Conservation (phyloP, 2,329 filamentous ascomycete species). For the Fusarium avenaceum region DNA sequence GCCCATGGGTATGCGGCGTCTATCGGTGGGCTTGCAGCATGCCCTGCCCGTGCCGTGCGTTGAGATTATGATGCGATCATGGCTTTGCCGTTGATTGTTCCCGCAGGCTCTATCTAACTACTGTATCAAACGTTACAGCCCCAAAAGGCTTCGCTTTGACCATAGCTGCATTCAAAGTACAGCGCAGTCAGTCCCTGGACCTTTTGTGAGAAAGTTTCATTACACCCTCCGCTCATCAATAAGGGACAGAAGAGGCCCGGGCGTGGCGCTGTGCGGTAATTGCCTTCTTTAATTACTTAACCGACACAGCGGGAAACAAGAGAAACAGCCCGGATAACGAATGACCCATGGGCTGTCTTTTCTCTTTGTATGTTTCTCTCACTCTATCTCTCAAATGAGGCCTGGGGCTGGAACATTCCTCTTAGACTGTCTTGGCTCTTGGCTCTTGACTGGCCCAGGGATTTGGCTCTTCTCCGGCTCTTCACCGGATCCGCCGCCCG, state of each 20-base stretch:
- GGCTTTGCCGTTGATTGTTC: conserved; percentile 26
- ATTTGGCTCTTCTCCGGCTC: conserved; percentile 34
- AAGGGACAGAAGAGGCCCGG: conserved; percentile 33
- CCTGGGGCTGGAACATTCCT: conserved; percentile 42
- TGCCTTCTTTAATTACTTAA: conserved; percentile 3
- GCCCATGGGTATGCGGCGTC: conserved; percentile 25
- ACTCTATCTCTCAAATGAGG: conserved; percentile 8
- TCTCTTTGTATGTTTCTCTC: not conserved
- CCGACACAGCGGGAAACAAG: not conserved
- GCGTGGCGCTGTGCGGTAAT: conserved; percentile 25
- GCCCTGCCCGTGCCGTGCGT: not conserved
- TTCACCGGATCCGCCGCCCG: conserved; percentile 45
- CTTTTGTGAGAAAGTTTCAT: conserved; percentile 10
- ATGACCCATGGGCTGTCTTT: conserved; percentile 22
- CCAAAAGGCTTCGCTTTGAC: conserved; percentile 5
- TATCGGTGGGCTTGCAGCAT: conserved; percentile 30
- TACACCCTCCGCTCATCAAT: conserved; percentile 10
- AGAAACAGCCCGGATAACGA: conserved; percentile 9
- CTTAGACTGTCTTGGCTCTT: conserved; percentile 28
- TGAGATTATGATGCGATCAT: conserved; percentile 15
- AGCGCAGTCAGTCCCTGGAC: not conserved
- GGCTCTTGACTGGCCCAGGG: conserved; percentile 17
- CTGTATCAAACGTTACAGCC: conserved; percentile 28
- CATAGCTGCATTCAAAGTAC: not conserved
- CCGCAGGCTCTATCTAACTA: conserved; percentile 19